Evolutionary conservation across 345 rosid genomes (phyloP).

Genomic region (Rhodamnia argentea): DNA sequence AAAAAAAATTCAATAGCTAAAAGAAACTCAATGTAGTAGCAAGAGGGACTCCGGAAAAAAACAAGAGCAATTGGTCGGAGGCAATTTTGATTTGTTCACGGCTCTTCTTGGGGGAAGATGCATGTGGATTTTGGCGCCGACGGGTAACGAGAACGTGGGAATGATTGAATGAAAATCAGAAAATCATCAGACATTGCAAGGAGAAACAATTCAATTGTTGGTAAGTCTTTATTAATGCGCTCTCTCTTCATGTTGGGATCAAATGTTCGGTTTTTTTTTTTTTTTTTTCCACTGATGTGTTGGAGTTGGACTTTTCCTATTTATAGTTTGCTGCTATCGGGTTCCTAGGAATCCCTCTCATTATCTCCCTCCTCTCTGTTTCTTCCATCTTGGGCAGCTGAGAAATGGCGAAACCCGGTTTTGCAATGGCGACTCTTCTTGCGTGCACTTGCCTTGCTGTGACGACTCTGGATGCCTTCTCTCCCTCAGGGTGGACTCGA

Average conservation of each 20-base stretch:
- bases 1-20: background rate
- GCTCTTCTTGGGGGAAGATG: constrained; percentile 19
- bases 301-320: constrained; percentile 1
- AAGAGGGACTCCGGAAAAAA: background rate
- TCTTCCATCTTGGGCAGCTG: background rate
- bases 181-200: constrained; percentile 17
- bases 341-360: background rate
- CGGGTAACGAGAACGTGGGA: constrained; percentile 36
- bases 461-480: constrained; percentile 20
- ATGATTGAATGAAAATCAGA: constrained; percentile 33
- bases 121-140: constrained; percentile 25
- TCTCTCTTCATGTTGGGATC: constrained; percentile 8
- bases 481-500: constrained; percentile 43
- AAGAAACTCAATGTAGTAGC: background rate
- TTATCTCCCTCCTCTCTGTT: background rate
- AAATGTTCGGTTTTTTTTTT: constrained; percentile 25
- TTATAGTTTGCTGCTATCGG: background rate
- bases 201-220: constrained; percentile 3
- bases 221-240: background rate
- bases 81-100: constrained; percentile 17
- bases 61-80: background rate
- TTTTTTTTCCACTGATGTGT: constrained; percentile 3
- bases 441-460: constrained; percentile 8
- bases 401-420: constrained; percentile 20
- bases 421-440: constrained; percentile 21